Base-by-base conservation (phyloP, 768 basidiomycete genomes). In the Auricularia sp. region DNA sequence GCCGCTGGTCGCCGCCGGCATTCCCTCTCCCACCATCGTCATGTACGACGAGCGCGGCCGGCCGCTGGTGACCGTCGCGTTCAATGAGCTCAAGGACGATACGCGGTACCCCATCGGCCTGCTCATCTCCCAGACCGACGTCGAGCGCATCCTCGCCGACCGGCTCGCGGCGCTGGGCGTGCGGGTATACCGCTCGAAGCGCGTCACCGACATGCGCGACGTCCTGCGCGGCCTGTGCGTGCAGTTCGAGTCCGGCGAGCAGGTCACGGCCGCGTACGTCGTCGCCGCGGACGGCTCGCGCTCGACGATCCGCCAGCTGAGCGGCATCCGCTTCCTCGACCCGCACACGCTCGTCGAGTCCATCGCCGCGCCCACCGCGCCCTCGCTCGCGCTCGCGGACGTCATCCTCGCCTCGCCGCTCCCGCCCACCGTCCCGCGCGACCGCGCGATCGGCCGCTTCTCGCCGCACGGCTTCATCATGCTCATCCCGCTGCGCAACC, bases 271-370 rank as follows among this genome's bases (percentile, higher is more conserved):
- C 14, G 76, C 75, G 39, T 83, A 82, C 69, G 77, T 83, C 3
- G 68, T 84, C 37, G 83, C 80, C 29, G 82, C 83, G 4, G 83
- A 85, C 68, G 83, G 83, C 3, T 72, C 81, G 2, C 76, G 70
- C 65, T 84, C 82, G 0, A 59, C 24, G 83, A 69, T 83, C 33
- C 81, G 83, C 56, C 69, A 74, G 21, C 65, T 75, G 51, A 71
- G 75, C 0, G 77, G 77, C 0, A 76, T 84, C 58, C 70, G 71
- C 16, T 83, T 82, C 70, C 66, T 69, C 1, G 80, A 84, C 67
- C 83, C 83, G 1, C 70, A 76, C 34, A 67, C 66, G 42, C 73
- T 73, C 33, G 67, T 69, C 3, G 35, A 63, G 10, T 66, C 70
- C 24, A 72, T 73, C 10, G 62, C 68, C 2, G 64, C 71, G 18